Percentiles rank a stretch among this genome's conserved stretches.
Evolutionary conservation across 2,329 filamentous ascomycete species (phyloP).

Genomic region (Neonectria punicea): DNA sequence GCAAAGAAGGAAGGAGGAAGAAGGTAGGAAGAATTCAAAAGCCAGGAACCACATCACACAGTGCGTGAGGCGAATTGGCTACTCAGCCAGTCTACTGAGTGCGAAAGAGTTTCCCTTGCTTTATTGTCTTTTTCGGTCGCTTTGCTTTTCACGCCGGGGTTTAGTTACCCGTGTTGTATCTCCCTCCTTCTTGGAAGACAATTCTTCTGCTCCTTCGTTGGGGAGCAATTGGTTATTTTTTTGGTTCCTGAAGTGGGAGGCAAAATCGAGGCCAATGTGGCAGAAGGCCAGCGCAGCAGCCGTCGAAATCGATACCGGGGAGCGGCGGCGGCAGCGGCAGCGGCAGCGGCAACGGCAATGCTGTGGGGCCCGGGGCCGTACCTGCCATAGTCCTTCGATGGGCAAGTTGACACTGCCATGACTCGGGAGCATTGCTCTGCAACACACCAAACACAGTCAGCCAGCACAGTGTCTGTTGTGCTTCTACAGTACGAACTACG

Average conservation of each 20-base stretch:
- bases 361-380: background rate
- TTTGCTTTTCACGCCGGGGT: conserved; percentile 1
- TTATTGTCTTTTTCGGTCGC: background rate
- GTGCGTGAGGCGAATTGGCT: background rate
- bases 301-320: conserved; percentile 18
- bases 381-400: conserved; percentile 23
- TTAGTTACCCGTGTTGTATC: background rate
- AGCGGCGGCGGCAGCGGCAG: background rate
- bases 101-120: background rate
- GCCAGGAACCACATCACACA: background rate
- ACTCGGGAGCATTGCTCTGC: conserved; percentile 9
- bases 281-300: conserved; percentile 30
- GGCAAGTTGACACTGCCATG: conserved; percentile 23
- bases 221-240: conserved; percentile 24
- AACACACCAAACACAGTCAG: background rate
- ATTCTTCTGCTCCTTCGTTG: conserved; percentile 18
- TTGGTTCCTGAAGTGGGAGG: conserved; percentile 36
- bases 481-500: background rate
- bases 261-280: conserved; percentile 25
- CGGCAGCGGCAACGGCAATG: background rate
- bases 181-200: conserved; percentile 15
- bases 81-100: background rate
- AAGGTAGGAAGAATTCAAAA: background rate
- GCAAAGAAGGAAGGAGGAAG: background rate
- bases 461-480: conserved; percentile 3